These are phyloP conservation scores for Letharia columbiana DNA, from an alignment of 495 filamentous ascomycete genomes.

Conservation along the genomic window DNA sequence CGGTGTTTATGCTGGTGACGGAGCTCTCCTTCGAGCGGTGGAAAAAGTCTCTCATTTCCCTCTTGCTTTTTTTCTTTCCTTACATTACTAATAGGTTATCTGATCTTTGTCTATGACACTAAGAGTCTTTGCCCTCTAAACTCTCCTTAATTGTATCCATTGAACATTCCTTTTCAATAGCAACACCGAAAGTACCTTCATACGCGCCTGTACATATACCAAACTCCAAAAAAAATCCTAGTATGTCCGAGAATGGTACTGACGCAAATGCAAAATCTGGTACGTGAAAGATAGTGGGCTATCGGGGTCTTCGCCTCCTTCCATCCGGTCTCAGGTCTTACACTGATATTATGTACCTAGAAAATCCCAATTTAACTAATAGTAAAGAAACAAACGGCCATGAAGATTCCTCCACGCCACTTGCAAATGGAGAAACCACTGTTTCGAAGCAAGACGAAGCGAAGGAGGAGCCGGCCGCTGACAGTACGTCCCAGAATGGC, in stretches of 20 bases:
- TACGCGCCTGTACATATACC: slow-evolving; percentile 1
- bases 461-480: slow-evolving; percentile 20
- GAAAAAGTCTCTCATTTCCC: slow-evolving; percentile 1
- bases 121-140: neutral
- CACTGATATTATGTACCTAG: neutral
- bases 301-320: neutral
- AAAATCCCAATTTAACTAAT: neutral
- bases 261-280: slow-evolving; percentile 8
- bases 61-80: neutral
- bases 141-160: slow-evolving; percentile 7
- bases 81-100: neutral
- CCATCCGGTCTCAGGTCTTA: neutral
- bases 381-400: slow-evolving; percentile 7
- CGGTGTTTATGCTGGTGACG: slow-evolving; percentile 9
- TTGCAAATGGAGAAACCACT: slow-evolving; percentile 28
- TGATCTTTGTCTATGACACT: slow-evolving; percentile 5
- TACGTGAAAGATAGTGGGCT: slow-evolving; percentile 4
- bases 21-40: slow-evolving; percentile 3
- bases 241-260: slow-evolving; percentile 13
- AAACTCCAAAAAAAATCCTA: neutral
- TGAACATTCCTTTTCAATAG: neutral
- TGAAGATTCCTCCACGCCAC: neutral
- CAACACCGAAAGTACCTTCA: neutral
- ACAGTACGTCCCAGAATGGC: slow-evolving; percentile 10
- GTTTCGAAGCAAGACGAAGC: slow-evolving; percentile 35